Evolutionary conservation across 768 basidiomycete genomes (phyloP), one percentile per base, ranked within the genome.

Genomic region (Piloderma croceum): DNA sequence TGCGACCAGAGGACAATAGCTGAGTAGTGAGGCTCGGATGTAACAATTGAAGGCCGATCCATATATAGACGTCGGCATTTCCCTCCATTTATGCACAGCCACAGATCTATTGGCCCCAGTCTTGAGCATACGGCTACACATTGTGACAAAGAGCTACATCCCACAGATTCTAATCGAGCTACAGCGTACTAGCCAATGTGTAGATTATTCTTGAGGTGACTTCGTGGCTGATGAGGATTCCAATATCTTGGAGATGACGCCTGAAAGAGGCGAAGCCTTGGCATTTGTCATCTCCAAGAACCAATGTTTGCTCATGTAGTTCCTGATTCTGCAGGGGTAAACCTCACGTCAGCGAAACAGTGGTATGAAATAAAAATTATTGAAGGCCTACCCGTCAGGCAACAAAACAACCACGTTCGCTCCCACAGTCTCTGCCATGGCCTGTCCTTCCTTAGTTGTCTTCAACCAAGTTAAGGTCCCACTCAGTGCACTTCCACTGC

Each of bases 251-350:
- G 70, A 57, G 47, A 86, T 82, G 19, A 58, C 57, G 3, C 59
- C 56, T 15, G 78, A 72, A 23, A 82, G 64, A 4, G 72, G 65
- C 3, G 82, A 73, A 1, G 76, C 72, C 43, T 76, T 72, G 0
- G 69, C 61, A 31, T 71, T 60, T 4, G 80, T 77, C 51, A 83
- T 77, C 46, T 81, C 69, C 46, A 90, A 62, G 65, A 93, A 93
- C 91, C 91, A 94, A 9, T 81, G 76, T 55, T 91, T 93, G 65
- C 84, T 85, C 79, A 94, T 92, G 56, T 94, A 94, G 59, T 94
- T 94, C 50, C 91, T 76, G 40, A 96, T 81, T 1, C 92, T 90
- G 27, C 10, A 15, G 9, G 10, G 27, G 15, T 29, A 15, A n/a
- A 5, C 6, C 3, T 24, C 21, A 36, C 24, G 20, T 7, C 18